phyloP scores from a whole-genome alignment of 331 rosid species.

The Quercus tomentella region DNA sequence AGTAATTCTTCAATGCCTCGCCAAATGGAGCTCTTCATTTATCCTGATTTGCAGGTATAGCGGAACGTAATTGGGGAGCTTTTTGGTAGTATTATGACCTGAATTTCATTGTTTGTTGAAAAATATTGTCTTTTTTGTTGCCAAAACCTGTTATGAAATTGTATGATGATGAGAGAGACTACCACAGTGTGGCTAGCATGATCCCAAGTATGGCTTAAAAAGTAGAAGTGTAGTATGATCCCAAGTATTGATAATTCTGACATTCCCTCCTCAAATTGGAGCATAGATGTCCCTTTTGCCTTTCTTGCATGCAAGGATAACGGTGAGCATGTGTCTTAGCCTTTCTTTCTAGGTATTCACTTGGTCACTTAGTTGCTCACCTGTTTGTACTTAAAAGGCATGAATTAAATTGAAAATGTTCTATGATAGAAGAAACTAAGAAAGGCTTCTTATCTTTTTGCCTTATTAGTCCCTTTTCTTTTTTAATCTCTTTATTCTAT shows the following conservation, averaged over 20 bases:
- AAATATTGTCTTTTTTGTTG: not conserved
- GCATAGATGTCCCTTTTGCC: not conserved
- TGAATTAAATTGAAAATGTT: no score
- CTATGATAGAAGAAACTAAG: not conserved
- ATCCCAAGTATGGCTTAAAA: not conserved
- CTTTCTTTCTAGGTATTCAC: not conserved
- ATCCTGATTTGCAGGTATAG: conserved; percentile 13
- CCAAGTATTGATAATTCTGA: not conserved
- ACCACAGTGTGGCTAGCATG: not conserved
- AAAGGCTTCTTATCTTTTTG: not conserved
- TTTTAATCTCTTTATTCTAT: not conserved
- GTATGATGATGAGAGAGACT: not conserved
- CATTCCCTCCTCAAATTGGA: not conserved
- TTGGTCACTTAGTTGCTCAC: not conserved
- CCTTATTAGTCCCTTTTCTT: not conserved
- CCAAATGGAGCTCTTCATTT: conserved; percentile 16
- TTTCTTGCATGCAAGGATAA: no score
- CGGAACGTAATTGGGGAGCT: not conserved
- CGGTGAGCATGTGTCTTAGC: not conserved
- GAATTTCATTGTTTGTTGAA: not conserved
- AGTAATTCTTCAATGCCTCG: not conserved
- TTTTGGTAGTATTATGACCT: not conserved
- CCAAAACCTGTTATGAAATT: not conserved
- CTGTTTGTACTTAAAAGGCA: no score
- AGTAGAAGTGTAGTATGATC: not conserved